Conservation (phyloP, 805 yeast species). For the Starmerella stigmatis region DNA sequence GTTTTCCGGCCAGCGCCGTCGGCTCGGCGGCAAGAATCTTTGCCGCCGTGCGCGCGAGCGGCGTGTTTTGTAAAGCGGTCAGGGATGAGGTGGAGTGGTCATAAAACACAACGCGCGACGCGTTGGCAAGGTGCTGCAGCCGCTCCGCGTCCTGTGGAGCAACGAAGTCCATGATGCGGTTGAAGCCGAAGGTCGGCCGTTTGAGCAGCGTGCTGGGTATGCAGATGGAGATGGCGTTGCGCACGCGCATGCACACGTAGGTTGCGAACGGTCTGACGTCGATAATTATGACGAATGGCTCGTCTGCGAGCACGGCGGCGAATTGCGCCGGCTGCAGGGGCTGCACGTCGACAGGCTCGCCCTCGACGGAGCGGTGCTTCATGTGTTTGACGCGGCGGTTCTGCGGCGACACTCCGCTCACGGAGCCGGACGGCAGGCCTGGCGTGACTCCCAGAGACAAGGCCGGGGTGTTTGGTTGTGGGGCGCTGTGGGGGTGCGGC, state of each 20-base stretch:
- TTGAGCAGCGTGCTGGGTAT: constrained; percentile 81
- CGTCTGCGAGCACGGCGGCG: background rate
- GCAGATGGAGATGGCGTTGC: constrained; percentile 61
- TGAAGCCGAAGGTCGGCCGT: constrained; percentile 58
- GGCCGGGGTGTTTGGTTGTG: background rate
- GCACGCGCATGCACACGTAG: constrained; percentile 48
- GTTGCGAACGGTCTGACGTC: constrained; percentile 80
- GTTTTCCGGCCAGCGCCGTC: background rate
- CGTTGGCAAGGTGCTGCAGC: constrained; percentile 22
- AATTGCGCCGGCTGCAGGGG: constrained; percentile 14
- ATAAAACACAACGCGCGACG: constrained; percentile 21
- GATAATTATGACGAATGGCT: constrained; percentile 38
- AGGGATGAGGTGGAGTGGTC: constrained; percentile 20
- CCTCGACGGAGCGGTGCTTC: background rate
- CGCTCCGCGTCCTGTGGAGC: constrained; percentile 27
- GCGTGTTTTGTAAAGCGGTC: constrained; percentile 6
- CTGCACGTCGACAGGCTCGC: constrained; percentile 1
- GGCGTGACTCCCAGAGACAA: background rate
- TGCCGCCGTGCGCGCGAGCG: constrained; percentile 21
- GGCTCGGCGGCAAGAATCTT: constrained; percentile 18
- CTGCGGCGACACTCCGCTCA: background rate
- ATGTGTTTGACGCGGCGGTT: background rate
- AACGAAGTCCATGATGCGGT: constrained; percentile 32
- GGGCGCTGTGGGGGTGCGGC: background rate
- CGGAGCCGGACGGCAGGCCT: background rate